Conservation (phyloP, 2,329 filamentous ascomycete genomes). For the Colletotrichum liaoningense region DNA sequence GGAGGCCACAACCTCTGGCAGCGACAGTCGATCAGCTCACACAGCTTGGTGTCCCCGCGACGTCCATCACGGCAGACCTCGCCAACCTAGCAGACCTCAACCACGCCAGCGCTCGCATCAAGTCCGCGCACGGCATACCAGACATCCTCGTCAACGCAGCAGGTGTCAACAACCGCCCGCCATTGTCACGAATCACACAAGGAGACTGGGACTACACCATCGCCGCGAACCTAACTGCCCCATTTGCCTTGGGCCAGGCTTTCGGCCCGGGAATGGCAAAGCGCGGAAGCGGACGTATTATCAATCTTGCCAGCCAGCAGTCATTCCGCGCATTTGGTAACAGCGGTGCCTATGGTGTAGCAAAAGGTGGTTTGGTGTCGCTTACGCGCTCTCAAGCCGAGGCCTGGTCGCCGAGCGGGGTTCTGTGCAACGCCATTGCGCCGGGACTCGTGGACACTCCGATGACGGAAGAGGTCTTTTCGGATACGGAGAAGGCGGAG, state of each 20-base stretch:
- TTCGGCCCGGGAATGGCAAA: conserved; percentile 47
- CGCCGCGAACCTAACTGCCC: conserved; percentile 47
- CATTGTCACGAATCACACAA: conserved; percentile 43
- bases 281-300: conserved; percentile 45
- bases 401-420: conserved; percentile 47
- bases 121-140: conserved; percentile 39
- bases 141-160: conserved; percentile 49
- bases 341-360: conserved; percentile 47
- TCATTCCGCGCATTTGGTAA: conserved; percentile 46
- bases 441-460: conserved; percentile 46
- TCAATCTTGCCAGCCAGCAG: conserved; percentile 48
- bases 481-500: conserved; percentile 37
- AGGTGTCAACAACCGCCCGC: conserved; percentile 44
- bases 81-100: conserved; percentile 38
- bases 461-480: conserved; percentile 39
- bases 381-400: conserved; percentile 48
- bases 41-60: conserved; percentile 40
- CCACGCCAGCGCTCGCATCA: conserved; percentile 32
- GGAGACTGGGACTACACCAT: conserved; percentile 45
- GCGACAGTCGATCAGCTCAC: conserved; percentile 41
- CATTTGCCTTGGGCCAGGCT: conserved; percentile 45
- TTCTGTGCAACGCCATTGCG: conserved; percentile 48
- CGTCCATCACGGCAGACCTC: conserved; percentile 38
- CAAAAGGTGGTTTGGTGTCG: conserved; percentile 45
- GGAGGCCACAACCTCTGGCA: conserved; percentile 39